These are phyloP conservation scores for Leptomonas seymouri DNA, from an alignment of 208 protist genomes.

Conservation along the genomic window DNA sequence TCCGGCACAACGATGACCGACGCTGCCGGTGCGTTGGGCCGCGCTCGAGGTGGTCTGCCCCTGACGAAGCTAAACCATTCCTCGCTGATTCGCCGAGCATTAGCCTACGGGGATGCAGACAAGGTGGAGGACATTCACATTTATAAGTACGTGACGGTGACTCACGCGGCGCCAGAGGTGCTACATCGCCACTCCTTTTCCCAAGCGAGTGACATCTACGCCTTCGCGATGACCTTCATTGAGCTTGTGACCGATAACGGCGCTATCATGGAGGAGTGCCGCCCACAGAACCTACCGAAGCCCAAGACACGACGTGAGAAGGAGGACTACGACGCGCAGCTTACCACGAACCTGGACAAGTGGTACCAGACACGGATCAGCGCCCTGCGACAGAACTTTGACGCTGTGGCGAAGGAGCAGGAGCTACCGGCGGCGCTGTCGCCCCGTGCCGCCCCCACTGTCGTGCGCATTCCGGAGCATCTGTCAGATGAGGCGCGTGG, in stretches of 20 bases:
- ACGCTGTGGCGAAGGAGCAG: slow-evolving; percentile 34
- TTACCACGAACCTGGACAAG: slow-evolving; percentile 41
- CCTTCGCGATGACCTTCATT: slow-evolving; percentile 87
- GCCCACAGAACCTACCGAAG: slow-evolving; percentile 29
- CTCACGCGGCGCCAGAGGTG: slow-evolving; percentile 71
- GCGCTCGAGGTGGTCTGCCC: slow-evolving; percentile 19
- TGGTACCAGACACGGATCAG: slow-evolving; percentile 41
- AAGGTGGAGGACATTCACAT: slow-evolving; percentile 33
- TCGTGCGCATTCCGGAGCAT: slow-evolving; percentile 54
- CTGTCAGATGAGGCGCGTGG: slow-evolving; percentile 63
- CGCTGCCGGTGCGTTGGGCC: slow-evolving; percentile 22
- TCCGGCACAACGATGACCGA: slow-evolving; percentile 12
- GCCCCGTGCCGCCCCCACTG: slow-evolving; percentile 22
- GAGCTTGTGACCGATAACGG: slow-evolving; percentile 65
- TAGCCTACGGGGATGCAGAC: slow-evolving; percentile 25
- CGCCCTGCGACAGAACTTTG: slow-evolving; percentile 24
- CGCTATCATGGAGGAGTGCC: slow-evolving; percentile 50
- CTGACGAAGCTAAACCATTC: slow-evolving; percentile 37
- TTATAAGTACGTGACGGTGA: slow-evolving; percentile 55
- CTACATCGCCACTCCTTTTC: slow-evolving; percentile 49
- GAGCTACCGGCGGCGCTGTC: slow-evolving; percentile 28
- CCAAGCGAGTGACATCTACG: slow-evolving; percentile 74
- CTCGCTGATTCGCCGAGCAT: slow-evolving; percentile 13
- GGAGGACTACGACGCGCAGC: slow-evolving; percentile 39
- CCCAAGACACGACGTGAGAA: slow-evolving; percentile 44